These are phyloP conservation scores for Cupressus sempervirens DNA, from an alignment of 75 land plant genomes.

Conservation along the genomic window DNA sequence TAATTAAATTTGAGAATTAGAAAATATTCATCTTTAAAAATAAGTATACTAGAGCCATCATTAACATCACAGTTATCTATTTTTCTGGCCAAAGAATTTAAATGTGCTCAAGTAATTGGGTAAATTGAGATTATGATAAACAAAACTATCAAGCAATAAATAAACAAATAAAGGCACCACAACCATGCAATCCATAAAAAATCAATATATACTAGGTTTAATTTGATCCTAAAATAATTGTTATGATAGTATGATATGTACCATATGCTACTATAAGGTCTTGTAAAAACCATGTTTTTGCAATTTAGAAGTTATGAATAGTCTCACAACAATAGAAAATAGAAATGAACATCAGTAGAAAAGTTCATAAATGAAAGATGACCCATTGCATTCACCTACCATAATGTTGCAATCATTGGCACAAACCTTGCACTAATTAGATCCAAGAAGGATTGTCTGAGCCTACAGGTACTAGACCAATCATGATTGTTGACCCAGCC, in stretches of 20 bases:
- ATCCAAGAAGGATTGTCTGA: slow-evolving; percentile 86
- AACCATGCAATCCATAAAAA: background rate
- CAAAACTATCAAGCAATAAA: background rate
- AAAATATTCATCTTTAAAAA: background rate
- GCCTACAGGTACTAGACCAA: slow-evolving; percentile 85
- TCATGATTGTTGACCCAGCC: slow-evolving; percentile 85
- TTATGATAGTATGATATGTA: background rate
- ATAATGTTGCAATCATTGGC: slow-evolving; percentile 92
- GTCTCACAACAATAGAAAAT: background rate
- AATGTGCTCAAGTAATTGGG: background rate
- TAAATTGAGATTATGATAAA: background rate
- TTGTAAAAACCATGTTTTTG: background rate
- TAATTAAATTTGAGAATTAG: background rate
- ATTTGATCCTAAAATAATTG: background rate
- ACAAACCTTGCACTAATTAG: slow-evolving; percentile 96
- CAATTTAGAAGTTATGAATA: background rate
- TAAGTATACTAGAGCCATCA: background rate
- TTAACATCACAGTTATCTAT: background rate
- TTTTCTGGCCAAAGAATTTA: background rate
- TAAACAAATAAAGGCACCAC: background rate
- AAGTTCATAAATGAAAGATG: too few species aligned
- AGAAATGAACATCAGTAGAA: background rate
- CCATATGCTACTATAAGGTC: background rate
- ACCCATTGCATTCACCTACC: slow-evolving; percentile 94
- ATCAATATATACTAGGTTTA: background rate